Conservation (phyloP, 176 grass and related monocot genomes). For the Hsuehochloa calcarea region DNA sequence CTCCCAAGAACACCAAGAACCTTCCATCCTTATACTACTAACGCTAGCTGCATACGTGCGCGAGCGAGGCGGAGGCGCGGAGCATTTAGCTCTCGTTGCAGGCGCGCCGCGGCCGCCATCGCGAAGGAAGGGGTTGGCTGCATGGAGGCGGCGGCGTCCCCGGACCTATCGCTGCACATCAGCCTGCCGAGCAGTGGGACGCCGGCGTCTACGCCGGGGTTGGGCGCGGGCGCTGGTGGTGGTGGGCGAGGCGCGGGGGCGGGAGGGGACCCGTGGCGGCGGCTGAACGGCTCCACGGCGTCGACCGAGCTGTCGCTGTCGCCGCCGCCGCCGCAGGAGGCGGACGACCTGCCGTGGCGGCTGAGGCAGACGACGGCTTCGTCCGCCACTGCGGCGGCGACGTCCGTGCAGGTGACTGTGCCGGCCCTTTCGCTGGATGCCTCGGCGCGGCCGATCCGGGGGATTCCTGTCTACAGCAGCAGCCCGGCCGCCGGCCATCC, state of each 20-base stretch:
- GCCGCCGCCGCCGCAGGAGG: conserved; percentile 27
- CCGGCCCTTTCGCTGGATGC: neutral
- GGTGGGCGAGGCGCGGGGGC: neutral
- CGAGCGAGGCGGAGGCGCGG: neutral
- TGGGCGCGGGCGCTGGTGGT: neutral
- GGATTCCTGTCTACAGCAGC: conserved; percentile 60
- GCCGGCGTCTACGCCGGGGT: neutral
- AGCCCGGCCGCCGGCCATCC: neutral
- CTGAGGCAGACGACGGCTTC: neutral
- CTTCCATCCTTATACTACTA: neutral
- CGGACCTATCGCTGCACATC: conserved; percentile 86
- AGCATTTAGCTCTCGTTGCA: neutral
- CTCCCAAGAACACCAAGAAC: conserved; percentile 32
- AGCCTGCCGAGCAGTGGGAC: conserved; percentile 45
- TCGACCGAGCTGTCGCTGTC: conserved; percentile 51
- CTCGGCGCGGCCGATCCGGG: conserved; percentile 48
- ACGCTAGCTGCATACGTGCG: neutral
- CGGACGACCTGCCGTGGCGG: neutral
- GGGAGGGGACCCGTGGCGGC: conserved; percentile 28
- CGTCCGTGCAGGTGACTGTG: conserved; percentile 9
- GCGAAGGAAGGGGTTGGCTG: neutral
- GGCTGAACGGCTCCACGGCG: conserved; percentile 49
- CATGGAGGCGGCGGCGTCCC: conserved; percentile 50
- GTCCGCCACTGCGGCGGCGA: neutral
- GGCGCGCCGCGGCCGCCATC: neutral